These are phyloP conservation scores for Furcasterigmium furcatum DNA, from an alignment of 2,329 filamentous ascomycete genomes.

Conservation along the genomic window DNA sequence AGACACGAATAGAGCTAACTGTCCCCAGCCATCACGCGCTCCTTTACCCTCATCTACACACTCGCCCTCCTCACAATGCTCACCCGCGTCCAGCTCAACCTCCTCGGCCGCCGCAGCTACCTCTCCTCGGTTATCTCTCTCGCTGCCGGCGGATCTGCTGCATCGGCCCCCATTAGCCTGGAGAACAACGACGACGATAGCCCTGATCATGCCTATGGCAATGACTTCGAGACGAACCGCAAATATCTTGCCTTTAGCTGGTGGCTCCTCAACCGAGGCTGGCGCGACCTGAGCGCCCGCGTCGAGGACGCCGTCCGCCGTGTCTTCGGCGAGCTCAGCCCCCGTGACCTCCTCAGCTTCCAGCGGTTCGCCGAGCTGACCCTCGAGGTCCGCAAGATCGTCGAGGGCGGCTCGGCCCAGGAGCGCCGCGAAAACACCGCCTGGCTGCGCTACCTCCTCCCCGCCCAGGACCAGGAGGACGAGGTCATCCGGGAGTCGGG, in stretches of 20 bases:
- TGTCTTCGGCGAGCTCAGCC: constrained; percentile 85
- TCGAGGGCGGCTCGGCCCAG: constrained; percentile 63
- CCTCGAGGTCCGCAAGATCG: constrained; percentile 75
- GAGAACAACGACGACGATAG: constrained; percentile 93
- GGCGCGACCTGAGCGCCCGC: constrained; percentile 75
- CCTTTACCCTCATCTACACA: constrained; percentile 90
- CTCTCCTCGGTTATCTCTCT: constrained; percentile 92
- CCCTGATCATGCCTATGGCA: constrained; percentile 76
- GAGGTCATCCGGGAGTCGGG: constrained; percentile 84
- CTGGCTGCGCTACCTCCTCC: constrained; percentile 85
- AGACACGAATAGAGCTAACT: not conserved
- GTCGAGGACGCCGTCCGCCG: constrained; percentile 85
- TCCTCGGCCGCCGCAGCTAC: constrained; percentile 92
- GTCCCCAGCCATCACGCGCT: constrained; percentile 75
- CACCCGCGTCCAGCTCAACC: constrained; percentile 93
- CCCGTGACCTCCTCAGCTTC: constrained; percentile 82
- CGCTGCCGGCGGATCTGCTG: constrained; percentile 69
- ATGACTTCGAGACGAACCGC: constrained; percentile 93
- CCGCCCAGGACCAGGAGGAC: constrained; percentile 73
- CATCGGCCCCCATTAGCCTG: constrained; percentile 62
- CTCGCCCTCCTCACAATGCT: constrained; percentile 85
- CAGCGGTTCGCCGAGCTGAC: constrained; percentile 77
- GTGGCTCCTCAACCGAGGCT: constrained; percentile 94
- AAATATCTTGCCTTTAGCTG: constrained; percentile 96
- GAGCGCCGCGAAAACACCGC: constrained; percentile 39